A percentile compares a stretch with the other conserved stretches of the same genome.
These are phyloP conservation scores for Zasmidium cellare DNA, from an alignment of 2,329 filamentous ascomycete genomes.

Conservation along the genomic window DNA sequence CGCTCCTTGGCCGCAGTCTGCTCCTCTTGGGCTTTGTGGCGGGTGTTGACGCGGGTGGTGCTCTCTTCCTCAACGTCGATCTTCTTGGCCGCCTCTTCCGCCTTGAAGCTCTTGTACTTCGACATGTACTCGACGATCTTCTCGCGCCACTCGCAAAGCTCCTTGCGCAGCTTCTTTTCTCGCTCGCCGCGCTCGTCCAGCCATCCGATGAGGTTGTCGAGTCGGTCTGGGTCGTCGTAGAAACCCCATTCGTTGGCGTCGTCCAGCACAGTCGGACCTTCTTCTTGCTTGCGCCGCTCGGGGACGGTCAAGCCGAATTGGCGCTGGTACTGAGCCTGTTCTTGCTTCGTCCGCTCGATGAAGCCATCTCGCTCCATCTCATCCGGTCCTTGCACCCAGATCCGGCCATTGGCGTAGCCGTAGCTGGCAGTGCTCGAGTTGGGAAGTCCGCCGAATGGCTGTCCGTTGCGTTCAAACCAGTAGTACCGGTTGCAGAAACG, in stretches of 20 bases:
- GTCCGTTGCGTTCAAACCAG: constrained; percentile 98
- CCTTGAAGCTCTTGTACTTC: constrained; percentile 40
- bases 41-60: constrained; percentile 59
- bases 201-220: constrained; percentile 83
- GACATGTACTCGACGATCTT: constrained; percentile 73
- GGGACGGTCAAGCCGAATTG: constrained; percentile 80
- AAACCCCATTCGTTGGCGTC: constrained; percentile 87
- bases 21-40: constrained; percentile 61
- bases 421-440: constrained; percentile 84
- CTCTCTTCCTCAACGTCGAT: constrained; percentile 49
- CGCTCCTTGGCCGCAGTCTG: constrained; percentile 55
- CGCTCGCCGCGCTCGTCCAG: constrained; percentile 83
- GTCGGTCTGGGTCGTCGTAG: constrained; percentile 74
- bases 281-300: constrained; percentile 81
- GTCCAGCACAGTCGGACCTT: constrained; percentile 76
- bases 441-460: constrained; percentile 89
- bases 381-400: constrained; percentile 96
- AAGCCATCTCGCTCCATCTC: constrained; percentile 83
- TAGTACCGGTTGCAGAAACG: constrained; percentile 98
- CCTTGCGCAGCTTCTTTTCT: constrained; percentile 84
- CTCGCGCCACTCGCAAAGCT: constrained; percentile 71
- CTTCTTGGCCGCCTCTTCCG: constrained; percentile 52
- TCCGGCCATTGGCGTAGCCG: constrained; percentile 86
- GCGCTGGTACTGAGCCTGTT: constrained; percentile 72
- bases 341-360: constrained; percentile 72